Evolutionary conservation across 345 rosid genomes (phyloP).

Genomic region (Eucalyptus leucophloia): DNA sequence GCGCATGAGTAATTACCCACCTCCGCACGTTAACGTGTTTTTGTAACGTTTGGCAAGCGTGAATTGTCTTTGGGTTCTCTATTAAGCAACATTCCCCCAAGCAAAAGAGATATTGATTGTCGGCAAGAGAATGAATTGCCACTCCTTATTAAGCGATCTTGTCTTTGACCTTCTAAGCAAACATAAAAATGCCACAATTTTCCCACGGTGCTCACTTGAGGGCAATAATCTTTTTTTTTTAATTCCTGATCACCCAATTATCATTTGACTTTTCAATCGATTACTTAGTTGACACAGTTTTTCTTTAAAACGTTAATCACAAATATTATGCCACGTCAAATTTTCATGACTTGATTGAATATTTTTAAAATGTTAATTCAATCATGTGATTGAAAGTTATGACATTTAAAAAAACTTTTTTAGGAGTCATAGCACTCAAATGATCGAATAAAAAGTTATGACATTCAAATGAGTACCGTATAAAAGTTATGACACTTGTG

Average conservation of each 20-base stretch:
- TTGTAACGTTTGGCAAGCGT: not conserved
- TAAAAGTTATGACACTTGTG: too few relatives aligned
- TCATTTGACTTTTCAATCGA: fast-evolving
- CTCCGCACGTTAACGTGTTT: not conserved
- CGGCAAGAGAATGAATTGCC: not conserved
- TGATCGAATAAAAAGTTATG: too few relatives aligned
- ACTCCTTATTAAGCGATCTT: not conserved
- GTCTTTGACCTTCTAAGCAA: not conserved
- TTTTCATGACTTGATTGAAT: too few relatives aligned
- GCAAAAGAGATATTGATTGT: not conserved
- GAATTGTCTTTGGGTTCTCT: not conserved
- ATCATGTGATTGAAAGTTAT: too few relatives aligned
- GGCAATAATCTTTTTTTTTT: not conserved
- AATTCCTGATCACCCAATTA: fast-evolving
- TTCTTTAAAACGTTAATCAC: too few relatives aligned
- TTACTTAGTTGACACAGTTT: fast-evolving
- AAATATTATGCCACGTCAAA: fast-evolving
- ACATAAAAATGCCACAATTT: not conserved
- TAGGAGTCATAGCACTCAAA: fast-evolving
- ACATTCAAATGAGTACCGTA: fast-evolving
- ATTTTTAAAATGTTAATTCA: too few relatives aligned
- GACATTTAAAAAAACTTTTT: fast-evolving
- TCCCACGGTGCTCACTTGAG: fast-evolving
- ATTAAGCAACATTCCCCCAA: not conserved
- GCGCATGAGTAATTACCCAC: not conserved